Conservation (phyloP, 163 green algal species). For the Scenedesmus sp. region DNA sequence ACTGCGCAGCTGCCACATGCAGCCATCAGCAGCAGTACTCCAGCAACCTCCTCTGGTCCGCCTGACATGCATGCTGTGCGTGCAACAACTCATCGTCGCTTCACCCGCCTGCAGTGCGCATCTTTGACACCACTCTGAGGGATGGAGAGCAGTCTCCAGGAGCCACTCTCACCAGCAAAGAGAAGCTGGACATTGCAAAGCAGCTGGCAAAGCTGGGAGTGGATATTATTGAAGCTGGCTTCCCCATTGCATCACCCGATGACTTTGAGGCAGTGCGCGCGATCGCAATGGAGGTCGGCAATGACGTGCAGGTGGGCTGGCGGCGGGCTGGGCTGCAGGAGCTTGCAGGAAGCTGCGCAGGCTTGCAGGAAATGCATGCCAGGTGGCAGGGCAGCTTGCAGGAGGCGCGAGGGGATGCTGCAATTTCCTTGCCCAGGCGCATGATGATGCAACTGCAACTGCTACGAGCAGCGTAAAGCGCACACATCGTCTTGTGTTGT, state of each 20-base stretch:
- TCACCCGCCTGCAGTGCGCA: constrained; percentile 64
- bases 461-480: too few relatives aligned
- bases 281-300: constrained; percentile 88
- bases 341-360: not conserved
- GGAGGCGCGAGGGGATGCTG: not conserved
- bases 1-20: not conserved
- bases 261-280: constrained; percentile 95
- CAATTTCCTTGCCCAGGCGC: not conserved
- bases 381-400: not conserved
- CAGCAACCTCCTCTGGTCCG: not conserved
- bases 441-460: not conserved
- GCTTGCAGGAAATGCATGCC: not conserved
- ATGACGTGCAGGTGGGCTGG: constrained; percentile 69
- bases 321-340: not conserved
- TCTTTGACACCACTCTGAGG: constrained; percentile 99
- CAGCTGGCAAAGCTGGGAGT: constrained; percentile 96
- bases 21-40: not conserved
- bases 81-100: not conserved
- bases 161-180: constrained; percentile 90
- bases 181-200: constrained; percentile 95
- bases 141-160: constrained; percentile 97
- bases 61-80: not conserved
- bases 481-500: too few relatives aligned
- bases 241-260: constrained; percentile 94
- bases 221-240: constrained; percentile 99